Evolutionary conservation across 345 rosid genomes (phyloP).

Genomic region (Lepidium didymum): DNA sequence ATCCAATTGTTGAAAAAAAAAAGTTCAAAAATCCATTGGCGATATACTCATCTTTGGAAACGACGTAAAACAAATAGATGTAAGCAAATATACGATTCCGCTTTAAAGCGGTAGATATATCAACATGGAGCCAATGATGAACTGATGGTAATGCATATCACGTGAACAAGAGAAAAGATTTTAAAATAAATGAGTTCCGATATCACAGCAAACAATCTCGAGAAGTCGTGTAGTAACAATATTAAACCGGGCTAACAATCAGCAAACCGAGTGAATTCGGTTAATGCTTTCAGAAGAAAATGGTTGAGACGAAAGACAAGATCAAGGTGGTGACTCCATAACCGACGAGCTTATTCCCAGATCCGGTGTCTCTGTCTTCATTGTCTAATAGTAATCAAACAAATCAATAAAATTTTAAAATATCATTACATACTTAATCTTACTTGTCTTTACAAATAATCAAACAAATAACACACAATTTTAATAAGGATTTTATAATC

Average conservation of each 20-base stretch:
- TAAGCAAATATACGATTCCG: neutral
- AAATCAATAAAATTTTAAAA: too few relatives aligned
- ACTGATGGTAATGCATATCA: neutral
- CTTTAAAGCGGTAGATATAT: neutral
- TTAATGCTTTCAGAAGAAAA: conserved; percentile 9
- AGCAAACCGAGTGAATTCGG: neutral
- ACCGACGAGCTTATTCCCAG: conserved; percentile 29
- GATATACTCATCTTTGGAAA: too few relatives aligned
- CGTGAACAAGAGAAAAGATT: neutral
- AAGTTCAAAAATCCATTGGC: too few relatives aligned
- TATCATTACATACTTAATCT: too few relatives aligned
- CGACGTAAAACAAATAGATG: too few relatives aligned
- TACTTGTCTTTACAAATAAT: too few relatives aligned
- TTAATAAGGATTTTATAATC: too few relatives aligned
- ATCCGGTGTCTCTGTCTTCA: neutral
- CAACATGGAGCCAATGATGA: neutral
- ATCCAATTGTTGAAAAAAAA: too few relatives aligned
- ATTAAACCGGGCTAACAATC: conserved; percentile 9
- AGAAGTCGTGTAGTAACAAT: neutral
- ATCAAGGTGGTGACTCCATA: conserved; percentile 40
- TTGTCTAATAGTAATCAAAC: too few relatives aligned
- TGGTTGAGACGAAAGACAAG: conserved; percentile 31
- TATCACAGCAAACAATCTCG: neutral
- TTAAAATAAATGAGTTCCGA: neutral
- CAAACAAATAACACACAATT: too few relatives aligned